phyloP scores from a whole-genome alignment of 306 rosid species.

The Quercus suber region DNA sequence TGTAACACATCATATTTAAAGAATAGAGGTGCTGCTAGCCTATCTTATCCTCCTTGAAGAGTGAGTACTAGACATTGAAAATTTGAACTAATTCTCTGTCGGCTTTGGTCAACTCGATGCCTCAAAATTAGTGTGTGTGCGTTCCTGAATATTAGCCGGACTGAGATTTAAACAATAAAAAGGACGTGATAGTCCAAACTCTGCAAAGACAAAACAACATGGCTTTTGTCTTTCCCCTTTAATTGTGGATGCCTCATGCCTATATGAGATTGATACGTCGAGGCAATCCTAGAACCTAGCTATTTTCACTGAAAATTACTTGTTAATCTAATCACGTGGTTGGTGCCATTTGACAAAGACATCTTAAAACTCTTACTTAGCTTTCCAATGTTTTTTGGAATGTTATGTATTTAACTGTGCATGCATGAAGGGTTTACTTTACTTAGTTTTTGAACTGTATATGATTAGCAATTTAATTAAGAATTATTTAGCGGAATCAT shows the following conservation, averaged over 20 bases:
- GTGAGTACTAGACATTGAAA: background rate
- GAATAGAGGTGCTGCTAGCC: background rate
- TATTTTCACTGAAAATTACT: background rate
- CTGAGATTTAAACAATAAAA: background rate
- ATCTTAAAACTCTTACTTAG: too few species aligned
- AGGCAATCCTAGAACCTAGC: background rate
- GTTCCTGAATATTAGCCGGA: background rate
- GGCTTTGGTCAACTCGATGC: background rate
- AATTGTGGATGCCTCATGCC: background rate
- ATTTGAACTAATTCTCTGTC: background rate
- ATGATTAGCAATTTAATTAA: background rate
- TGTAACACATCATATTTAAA: background rate
- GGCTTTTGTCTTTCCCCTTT: background rate
- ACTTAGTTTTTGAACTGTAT: too few species aligned
- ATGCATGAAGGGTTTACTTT: too few species aligned
- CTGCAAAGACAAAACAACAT: background rate
- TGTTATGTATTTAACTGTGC: too few species aligned
- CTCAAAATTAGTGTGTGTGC: background rate
- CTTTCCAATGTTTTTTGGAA: too few species aligned
- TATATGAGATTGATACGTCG: background rate
- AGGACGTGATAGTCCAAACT: background rate
- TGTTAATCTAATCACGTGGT: too few species aligned
- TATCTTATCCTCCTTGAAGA: background rate
- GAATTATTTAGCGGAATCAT: background rate
- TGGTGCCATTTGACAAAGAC: too few species aligned